A percentile compares a stretch with the other conserved stretches of the same genome.
phyloP scores from a whole-genome alignment of 148 eudicot genomes.

The Heliosperma pusillum region DNA sequence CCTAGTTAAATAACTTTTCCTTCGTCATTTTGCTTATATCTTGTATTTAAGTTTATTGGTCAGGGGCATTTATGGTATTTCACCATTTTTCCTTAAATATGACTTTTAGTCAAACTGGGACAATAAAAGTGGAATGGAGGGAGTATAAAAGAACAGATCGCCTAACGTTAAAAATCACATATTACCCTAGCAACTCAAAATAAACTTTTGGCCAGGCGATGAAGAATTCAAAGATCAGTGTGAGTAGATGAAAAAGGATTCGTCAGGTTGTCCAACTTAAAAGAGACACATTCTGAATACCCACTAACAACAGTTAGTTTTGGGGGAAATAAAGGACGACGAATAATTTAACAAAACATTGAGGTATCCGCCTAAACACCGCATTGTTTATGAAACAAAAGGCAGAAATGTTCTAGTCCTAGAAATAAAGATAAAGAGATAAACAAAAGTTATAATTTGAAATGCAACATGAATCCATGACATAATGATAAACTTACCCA shows the following conservation, averaged over 20 bases:
- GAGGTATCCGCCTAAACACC: background rate
- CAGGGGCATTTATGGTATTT: too few species aligned
- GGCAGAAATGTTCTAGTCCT: background rate
- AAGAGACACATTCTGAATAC: background rate
- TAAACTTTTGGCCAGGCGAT: background rate
- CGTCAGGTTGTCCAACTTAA: background rate
- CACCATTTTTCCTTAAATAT: too few species aligned
- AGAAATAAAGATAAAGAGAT: background rate
- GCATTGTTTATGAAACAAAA: background rate
- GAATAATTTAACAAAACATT: background rate
- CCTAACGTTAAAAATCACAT: background rate
- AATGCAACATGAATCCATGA: constrained; percentile 9
- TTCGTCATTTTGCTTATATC: too few species aligned
- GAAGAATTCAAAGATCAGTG: background rate
- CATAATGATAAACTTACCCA: constrained; percentile 57
- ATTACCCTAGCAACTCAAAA: background rate
- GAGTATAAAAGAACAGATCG: too few species aligned
- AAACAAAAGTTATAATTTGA: background rate
- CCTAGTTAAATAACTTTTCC: too few species aligned
- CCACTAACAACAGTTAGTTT: background rate
- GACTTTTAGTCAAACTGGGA: too few species aligned
- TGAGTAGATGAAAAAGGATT: background rate
- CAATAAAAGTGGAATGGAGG: too few species aligned
- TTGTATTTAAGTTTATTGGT: too few species aligned
- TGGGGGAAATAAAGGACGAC: background rate